phyloP scores from a whole-genome alignment of 192 early-diverging fungal species.

The Coemansia sp. region DNA sequence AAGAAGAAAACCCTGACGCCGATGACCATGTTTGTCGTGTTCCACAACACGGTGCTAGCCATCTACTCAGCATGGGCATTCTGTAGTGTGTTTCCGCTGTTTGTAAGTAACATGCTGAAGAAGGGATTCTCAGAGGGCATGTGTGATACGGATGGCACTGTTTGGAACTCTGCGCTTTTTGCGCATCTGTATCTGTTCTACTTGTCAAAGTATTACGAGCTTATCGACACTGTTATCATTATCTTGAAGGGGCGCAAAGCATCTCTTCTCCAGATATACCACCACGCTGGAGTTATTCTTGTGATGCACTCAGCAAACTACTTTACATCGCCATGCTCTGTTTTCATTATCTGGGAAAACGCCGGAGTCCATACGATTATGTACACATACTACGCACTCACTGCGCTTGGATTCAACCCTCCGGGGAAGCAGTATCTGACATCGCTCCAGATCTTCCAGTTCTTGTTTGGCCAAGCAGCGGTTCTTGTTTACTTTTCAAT shows the following conservation, averaged over 20 bases:
- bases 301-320: conserved; percentile 75
- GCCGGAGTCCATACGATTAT: conserved; percentile 85
- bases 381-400: conserved; percentile 81
- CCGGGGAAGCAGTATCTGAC: conserved; percentile 83
- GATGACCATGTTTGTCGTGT: conserved; percentile 74
- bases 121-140: conserved; percentile 61
- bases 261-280: conserved; percentile 81
- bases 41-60: conserved; percentile 73
- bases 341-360: conserved; percentile 65
- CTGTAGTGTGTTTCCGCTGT: conserved; percentile 58
- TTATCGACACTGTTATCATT: conserved; percentile 80
- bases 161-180: conserved; percentile 69
- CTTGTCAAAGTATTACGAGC: conserved; percentile 83
- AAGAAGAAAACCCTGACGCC: conserved; percentile 22
- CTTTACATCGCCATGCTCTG: conserved; percentile 71
- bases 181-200: conserved; percentile 82
- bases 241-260: conserved; percentile 69
- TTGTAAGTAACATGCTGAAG: conserved; percentile 56
- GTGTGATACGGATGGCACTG: conserved; percentile 63
- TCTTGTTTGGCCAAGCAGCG: conserved; percentile 69
- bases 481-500: conserved; percentile 66
- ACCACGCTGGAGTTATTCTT: conserved; percentile 83
- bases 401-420: conserved; percentile 68
- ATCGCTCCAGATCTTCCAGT: conserved; percentile 81
- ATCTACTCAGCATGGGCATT: conserved; percentile 76